Base-by-base conservation (phyloP, 1,284 basidiomycete genomes). In the Rhizoctonia solani region DNA sequence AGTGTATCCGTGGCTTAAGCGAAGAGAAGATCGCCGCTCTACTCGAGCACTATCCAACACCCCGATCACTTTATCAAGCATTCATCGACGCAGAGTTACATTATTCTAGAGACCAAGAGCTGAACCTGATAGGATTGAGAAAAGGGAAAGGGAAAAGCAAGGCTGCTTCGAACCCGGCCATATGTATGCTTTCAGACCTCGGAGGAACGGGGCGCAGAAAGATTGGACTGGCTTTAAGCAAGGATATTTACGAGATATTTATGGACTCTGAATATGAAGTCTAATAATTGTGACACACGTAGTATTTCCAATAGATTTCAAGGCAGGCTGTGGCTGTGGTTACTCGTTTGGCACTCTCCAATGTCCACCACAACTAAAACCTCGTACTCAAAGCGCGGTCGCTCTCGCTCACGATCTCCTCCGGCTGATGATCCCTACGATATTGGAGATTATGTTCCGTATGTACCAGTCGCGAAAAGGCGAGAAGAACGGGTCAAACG, bases 401-500 rank as follows among this genome's bases (percentile, higher is more conserved):
- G 47, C 25, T 63, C 58, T 9, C 58, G 58, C 29, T 63, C 58
- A n/a, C 30, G 34, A n/a, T 63, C 58, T 41, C 58, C 58, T 11
- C 32, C 73, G 76, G 8, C 72, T 74, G 4, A 83, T 11, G 47
- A 63, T 29, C 58, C 58, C 9, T 63, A 86, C 34, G 84, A 87
- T 68, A 84, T 86, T 66, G 77, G 80, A 8, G 74, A 79, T 42
- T 94, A 93, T 75, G 86, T 89, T 68, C 91, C 89, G 1, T 98
- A 98, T 76, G 79, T 99, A 27, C 89, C 96, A 4, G 87, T 98
- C 44, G 87, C 92, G 42, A 88, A 97, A 76, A 85, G 94, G 39
- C 85, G 92, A 53, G 85, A 91, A 74, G 87, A 88, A 66, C 91
- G 90, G 74, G 30, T 63, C 32, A 52, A 63, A 41, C 47, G 34